Evolutionary conservation across 2,329 filamentous ascomycete species (phyloP).

Genomic region (Thelonectria olida): DNA sequence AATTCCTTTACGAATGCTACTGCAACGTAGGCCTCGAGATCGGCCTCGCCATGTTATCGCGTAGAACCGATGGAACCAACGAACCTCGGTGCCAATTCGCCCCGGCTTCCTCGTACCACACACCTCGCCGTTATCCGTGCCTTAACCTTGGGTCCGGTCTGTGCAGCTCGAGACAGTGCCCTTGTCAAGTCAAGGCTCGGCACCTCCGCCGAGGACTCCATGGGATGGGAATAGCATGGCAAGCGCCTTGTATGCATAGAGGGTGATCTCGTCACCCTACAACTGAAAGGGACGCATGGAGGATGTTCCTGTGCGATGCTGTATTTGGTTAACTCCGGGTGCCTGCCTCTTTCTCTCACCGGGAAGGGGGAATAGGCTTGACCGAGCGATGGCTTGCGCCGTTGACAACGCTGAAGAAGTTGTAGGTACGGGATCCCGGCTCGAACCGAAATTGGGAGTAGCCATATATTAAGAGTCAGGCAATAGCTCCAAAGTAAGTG

Average conservation of each 20-base stretch:
- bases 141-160: slow-evolving; percentile 14
- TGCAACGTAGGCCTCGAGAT: not conserved
- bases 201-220: slow-evolving; percentile 6
- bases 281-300: not conserved
- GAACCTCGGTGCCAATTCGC: not conserved
- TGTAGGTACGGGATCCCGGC: slow-evolving; percentile 4
- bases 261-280: slow-evolving; percentile 5
- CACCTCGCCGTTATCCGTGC: slow-evolving; percentile 12
- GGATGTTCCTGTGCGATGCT: not conserved
- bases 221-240: too few relatives aligned
- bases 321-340: not conserved
- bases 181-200: slow-evolving; percentile 18
- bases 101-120: slow-evolving; percentile 3
- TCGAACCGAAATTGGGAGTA: slow-evolving; percentile 3
- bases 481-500: slow-evolving; percentile 5
- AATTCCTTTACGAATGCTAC: not conserved
- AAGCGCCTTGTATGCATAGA: slow-evolving; percentile 8
- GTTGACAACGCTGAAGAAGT: not conserved
- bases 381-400: not conserved
- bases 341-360: not conserved
- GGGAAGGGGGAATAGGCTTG: not conserved
- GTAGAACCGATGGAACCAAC: not conserved
- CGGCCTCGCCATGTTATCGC: slow-evolving; percentile 1
- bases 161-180: slow-evolving; percentile 2
- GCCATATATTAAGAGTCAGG: not conserved